Base-by-base conservation (phyloP, 441 rosid species). In the California macrophylla region DNA sequence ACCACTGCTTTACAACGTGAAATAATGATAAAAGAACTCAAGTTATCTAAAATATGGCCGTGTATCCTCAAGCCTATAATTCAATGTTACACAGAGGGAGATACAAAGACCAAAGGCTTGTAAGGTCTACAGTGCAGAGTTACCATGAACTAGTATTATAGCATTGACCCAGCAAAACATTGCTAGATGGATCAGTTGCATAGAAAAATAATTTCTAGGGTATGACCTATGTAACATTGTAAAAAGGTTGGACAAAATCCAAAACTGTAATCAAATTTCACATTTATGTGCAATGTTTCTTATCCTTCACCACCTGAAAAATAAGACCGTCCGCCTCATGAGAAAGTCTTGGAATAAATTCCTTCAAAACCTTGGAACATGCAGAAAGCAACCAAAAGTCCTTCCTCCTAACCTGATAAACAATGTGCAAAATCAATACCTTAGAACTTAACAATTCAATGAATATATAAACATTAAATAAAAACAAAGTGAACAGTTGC, bases 241-340 rank as follows among this genome's bases (percentile, higher is more conserved):
- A 64, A 20, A 3, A 64, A 64, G 66, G 29, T 64, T n/a, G 67
- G 15, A 42, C 15, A 64, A 32, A 1, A 65, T 20, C 24, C 10
- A 9, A 15, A 65, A 38, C 2, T 52, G 28, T 20, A 60, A 25
- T 24, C 38, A 72, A 9, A 54, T 36, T 18, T 56, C 64, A 64
- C 30, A 28, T 20, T 64, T 50, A 26, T 29, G 25, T 40, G 13
- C 0, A 13, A 13, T 45, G n/a, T 38, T 50, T 28, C 40, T 15
- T 9, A 75, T 68, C 72, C 70, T 62, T 66, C 73, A 75, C 68
- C 72, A 95, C 99, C 97, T 96, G 99, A 85, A 96, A 96, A 69
- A 96, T 89, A 69, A 95, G 90, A 38, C 99, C 99, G 72, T 96
- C 99, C 3, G 99, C 95, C 74, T 92, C 98, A 83, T 96, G 99